Conservation (phyloP, 495 filamentous ascomycete species). For the Aspergillus leporis region DNA sequence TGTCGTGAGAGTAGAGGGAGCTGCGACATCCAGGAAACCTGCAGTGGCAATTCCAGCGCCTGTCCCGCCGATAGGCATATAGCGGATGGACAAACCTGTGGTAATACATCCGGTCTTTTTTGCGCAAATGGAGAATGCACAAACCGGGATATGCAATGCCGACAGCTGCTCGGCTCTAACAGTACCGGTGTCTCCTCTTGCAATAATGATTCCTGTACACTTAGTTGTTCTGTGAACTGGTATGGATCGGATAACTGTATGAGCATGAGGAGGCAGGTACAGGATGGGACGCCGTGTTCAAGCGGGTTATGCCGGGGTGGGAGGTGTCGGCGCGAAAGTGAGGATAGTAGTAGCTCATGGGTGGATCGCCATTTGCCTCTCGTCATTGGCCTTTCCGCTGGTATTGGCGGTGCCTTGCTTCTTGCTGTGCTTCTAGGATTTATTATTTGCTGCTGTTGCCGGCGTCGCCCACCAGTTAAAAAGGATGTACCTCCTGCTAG, state of each 20-base stretch:
- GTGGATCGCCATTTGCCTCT: constrained; percentile 62
- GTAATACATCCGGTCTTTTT: constrained; percentile 49
- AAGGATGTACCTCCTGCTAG: not conserved
- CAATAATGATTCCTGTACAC: constrained; percentile 68
- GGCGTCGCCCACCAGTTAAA: not conserved
- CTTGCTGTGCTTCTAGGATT: constrained; percentile 56
- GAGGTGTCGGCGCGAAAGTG: constrained; percentile 42
- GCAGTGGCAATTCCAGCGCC: constrained; percentile 61
- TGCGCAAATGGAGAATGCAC: constrained; percentile 89
- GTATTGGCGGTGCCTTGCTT: constrained; percentile 62
- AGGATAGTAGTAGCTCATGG: constrained; percentile 62
- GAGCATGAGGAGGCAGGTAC: constrained; percentile 74
- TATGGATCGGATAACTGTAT: constrained; percentile 58
- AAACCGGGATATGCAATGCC: constrained; percentile 59
- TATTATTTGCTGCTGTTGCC: constrained; percentile 44
- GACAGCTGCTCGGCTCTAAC: not conserved
- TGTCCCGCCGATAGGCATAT: constrained; percentile 68
- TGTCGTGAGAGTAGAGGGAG: constrained; percentile 71
- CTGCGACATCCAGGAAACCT: constrained; percentile 79
- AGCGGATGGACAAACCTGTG: constrained; percentile 65
- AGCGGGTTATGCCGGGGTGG: constrained; percentile 73
- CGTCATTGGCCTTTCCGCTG: constrained; percentile 64
- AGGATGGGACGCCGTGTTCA: constrained; percentile 79
- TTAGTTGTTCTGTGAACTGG: constrained; percentile 68
- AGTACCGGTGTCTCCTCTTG: constrained; percentile 12